Evolutionary conservation across 257 asterid species (phyloP).

Genomic region (Fraxinus pennsylvanica): DNA sequence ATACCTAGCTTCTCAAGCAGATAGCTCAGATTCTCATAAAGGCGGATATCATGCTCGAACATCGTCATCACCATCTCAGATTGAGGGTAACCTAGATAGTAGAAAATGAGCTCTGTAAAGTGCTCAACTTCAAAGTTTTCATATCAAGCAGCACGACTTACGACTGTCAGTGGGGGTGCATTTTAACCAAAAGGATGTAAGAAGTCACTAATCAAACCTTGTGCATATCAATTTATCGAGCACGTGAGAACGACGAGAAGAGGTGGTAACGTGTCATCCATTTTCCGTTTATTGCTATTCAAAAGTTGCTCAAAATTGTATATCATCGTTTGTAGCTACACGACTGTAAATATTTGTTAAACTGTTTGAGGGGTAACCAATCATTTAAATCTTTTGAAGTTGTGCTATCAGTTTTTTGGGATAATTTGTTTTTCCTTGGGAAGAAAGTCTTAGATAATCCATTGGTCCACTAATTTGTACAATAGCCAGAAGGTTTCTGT

Average conservation of each 20-base stretch:
- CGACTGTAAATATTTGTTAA: slow-evolving; percentile 6
- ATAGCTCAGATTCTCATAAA: slow-evolving; percentile 26
- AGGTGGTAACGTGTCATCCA: background rate
- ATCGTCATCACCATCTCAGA: slow-evolving; percentile 21
- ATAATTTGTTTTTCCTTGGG: background rate
- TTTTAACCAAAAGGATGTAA: background rate
- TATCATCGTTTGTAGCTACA: background rate
- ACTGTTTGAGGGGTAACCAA: no score
- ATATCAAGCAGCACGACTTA: background rate
- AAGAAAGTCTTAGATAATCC: background rate
- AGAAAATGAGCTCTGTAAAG: slow-evolving; percentile 18
- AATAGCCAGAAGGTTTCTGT: no score
- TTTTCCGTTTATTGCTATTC: background rate
- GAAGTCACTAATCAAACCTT: background rate
- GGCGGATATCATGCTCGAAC: slow-evolving; percentile 17
- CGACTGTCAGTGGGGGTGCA: background rate
- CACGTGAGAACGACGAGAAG: background rate
- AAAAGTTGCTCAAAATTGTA: background rate
- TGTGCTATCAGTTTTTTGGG: background rate
- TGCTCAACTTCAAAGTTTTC: background rate
- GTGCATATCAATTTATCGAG: background rate
- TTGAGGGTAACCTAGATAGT: slow-evolving; percentile 7
- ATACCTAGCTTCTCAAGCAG: slow-evolving; percentile 49
- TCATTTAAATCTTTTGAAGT: no score
- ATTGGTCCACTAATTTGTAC: background rate